phyloP scores from a whole-genome alignment of 1,139 yeast genomes.

The Debaryomyces singareniensis region DNA sequence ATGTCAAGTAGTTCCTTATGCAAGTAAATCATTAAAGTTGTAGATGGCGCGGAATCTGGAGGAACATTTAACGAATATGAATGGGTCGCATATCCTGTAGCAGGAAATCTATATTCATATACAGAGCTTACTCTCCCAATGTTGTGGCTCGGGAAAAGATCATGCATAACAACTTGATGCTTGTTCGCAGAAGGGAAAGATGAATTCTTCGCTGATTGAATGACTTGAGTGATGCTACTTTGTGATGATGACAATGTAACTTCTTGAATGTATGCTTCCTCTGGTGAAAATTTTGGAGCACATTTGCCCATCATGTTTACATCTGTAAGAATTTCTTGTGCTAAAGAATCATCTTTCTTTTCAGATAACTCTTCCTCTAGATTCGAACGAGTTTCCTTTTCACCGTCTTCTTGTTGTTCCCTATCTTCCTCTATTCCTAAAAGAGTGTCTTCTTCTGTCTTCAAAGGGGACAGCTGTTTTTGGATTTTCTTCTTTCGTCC shows the following conservation, averaged over 20 bases:
- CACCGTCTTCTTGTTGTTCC: conserved; percentile 9
- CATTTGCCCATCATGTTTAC: conserved; percentile 26
- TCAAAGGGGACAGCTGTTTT: not conserved
- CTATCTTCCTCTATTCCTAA: conserved; percentile 14
- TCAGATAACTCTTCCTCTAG: conserved; percentile 6
- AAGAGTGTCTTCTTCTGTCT: conserved; percentile 12
- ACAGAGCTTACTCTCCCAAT: conserved; percentile 18
- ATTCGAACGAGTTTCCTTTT: conserved; percentile 5
- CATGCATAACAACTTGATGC: conserved; percentile 22
- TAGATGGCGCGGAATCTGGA: conserved; percentile 35
- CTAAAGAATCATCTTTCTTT: conserved; percentile 7
- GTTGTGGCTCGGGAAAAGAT: conserved; percentile 30
- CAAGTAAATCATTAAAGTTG: conserved; percentile 38
- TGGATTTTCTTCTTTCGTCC: conserved; percentile 14
- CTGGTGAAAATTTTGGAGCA: conserved; percentile 15
- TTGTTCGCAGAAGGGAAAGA: conserved; percentile 10
- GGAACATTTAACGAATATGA: conserved; percentile 41
- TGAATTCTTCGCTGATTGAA: conserved; percentile 16
- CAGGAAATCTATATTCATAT: conserved; percentile 42
- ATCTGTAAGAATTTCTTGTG: conserved; percentile 1
- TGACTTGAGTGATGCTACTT: conserved; percentile 18
- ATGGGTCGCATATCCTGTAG: conserved; percentile 38
- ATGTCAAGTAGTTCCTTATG: conserved; percentile 34
- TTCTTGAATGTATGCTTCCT: conserved; percentile 30
- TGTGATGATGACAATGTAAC: conserved; percentile 32